Evolutionary conservation across 371 early-diverging fungal genomes (phyloP).

Genomic region (Blakeslea trispora): DNA sequence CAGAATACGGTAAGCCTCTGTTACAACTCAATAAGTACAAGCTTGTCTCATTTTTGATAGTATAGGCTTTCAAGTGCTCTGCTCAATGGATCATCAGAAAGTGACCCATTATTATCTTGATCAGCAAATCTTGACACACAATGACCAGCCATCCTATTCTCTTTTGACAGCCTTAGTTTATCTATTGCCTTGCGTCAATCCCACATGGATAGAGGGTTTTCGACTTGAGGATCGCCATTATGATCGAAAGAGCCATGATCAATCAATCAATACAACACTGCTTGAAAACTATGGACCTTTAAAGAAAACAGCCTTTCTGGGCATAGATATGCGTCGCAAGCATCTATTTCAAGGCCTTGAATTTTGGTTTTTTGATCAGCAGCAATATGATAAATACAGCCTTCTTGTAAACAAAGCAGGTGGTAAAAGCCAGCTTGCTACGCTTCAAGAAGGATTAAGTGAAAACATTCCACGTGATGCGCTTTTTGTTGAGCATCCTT

Average conservation of each 20-base stretch:
- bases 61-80: not conserved
- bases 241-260: not conserved
- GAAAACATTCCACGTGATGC: not conserved
- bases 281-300: slow-evolving; percentile 5
- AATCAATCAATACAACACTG: not conserved
- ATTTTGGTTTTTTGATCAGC: slow-evolving; percentile 14
- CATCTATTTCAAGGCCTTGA: slow-evolving; percentile 5
- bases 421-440: not conserved
- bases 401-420: not conserved
- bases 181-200: not conserved
- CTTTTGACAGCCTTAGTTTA: not conserved
- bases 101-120: not conserved
- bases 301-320: not conserved
- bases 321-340: not conserved
- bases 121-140: not conserved
- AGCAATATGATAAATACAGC: not conserved
- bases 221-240: not conserved
- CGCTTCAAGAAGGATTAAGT: not conserved
- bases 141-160: not conserved
- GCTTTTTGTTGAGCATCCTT: not conserved
- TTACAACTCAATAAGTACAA: too few relatives aligned
- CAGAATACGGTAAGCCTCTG: not conserved
- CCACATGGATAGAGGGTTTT: not conserved
- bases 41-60: not conserved
- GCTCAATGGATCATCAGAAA: not conserved